Evolutionary conservation across 1,284 basidiomycete species (phyloP), one percentile per base, ranked within the genome.

Genomic region (Malassezia yamatoensis): DNA sequence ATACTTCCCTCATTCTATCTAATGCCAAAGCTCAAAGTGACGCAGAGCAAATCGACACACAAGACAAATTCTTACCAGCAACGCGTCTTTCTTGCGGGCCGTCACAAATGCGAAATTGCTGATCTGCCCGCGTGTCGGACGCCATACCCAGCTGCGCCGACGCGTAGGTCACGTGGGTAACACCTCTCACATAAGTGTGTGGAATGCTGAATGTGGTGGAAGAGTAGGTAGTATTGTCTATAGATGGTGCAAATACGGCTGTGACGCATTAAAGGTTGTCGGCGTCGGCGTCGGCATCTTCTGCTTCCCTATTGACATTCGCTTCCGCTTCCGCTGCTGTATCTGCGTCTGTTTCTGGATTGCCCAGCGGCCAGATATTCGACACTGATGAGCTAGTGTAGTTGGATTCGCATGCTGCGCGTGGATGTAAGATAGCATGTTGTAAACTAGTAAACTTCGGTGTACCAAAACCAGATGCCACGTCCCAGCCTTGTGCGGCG

Each of bases 1-100:
- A 89, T 78, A 91, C 88, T 86, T 77, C 75, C 61, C 68, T 65
- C 65, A 68, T 69, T 36, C 24, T 29, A 29, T 32, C 34, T 29
- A 34, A 45, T 16, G 49, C 36, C 41, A 61, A 42, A 53, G 65
- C 65, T 66, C 64, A 62, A 64, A 70, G 67, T 63, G 66, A 68
- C 65, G 66, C 63, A 68, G 68, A 70, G 68, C 66, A 29, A 29
- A 58, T 59, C 48, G 56, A 47, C 43, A 55, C 46, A 55, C 29
- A 32, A 21, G 37, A 20, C 4, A 39, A 36, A 50, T 34, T 24
- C 40, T 10, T 16, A n/a, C 41, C 33, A n/a, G 40, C 33, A 42
- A 35, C 32, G 42, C 34, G 11, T 38, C 33, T 43, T 5, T 36
- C 39, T 39, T 29, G 24, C 39, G 16, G 39, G 39, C 39, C 40